Evolutionary conservation across 805 yeast species (phyloP), one percentile per base, ranked within the genome.

Genomic region (Babjeviella inositovora): DNA sequence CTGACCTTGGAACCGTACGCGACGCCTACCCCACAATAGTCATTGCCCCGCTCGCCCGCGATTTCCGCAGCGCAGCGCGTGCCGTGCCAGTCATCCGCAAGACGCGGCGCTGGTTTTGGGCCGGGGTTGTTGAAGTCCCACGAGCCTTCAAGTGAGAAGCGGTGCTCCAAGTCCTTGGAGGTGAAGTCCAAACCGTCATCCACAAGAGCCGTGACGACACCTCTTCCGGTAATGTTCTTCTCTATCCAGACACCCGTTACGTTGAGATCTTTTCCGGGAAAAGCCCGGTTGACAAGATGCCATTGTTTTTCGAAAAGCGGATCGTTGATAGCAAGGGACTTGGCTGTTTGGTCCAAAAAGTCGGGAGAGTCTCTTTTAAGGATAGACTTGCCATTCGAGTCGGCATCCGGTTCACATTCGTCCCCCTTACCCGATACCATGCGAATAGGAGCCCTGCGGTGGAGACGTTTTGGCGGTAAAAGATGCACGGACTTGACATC

Each of bases 41-140:
- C 76, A 44, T 90, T 87, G 25, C 56, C 54, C 24, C 69, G 84
- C 3, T 74, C 90, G 4, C 80, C 82, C 0, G 95, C 96, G 27
- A 90, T 77, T 47, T 90, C 98, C 18, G 95, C 97, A 3, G 98
- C 97, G 53, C 98, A 90, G 33, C 98, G 57, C 0, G 98, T 90
- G 5, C 98, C 98, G 45, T 90, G 98, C 35, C 72, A 71, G 44
- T 90, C 98, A 43, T 79, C 93, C 6, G 36, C 46, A 14, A 87
- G 57, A 26, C 72, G 55, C 7, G 98, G 98, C 35, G 65, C 69
- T 3, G 98, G 98, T 22, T 71, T 51, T 12, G 67, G 59, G 0
- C 59, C 60, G 37, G 79, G 72, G 36, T 70, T 77, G 43, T 90
- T 90, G 47, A 67, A 90, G 50, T 90, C 98, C 80, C 87, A 90